Evolutionary conservation across 176 grass and related monocot species (phyloP).

Genomic region (Canna indica): DNA sequence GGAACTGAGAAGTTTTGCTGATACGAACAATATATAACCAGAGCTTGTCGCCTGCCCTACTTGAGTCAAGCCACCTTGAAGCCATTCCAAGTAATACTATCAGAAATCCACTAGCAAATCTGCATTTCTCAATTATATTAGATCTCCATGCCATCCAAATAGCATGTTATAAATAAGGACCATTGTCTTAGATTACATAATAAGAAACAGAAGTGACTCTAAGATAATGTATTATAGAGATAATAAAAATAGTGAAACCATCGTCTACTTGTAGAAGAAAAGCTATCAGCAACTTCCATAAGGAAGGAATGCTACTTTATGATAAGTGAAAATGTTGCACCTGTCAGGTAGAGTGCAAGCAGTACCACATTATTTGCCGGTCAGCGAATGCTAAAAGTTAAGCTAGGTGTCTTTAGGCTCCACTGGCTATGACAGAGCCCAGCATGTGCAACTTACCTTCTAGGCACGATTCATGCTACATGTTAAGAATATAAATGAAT

Average conservation of each 20-base stretch:
- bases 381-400: no score
- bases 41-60: conserved; percentile 36
- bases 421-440: no score
- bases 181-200: not conserved
- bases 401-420: no score
- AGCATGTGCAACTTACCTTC: no score
- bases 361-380: no score
- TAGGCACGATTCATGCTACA: no score
- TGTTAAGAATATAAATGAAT: no score
- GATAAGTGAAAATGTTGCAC: no score
- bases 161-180: not conserved
- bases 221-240: not conserved
- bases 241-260: not conserved
- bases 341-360: no score
- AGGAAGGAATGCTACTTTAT: no score
- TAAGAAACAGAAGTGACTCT: not conserved
- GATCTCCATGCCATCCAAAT: not conserved
- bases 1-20: conserved; percentile 36
- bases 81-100: conserved; percentile 58
- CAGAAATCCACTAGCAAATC: conserved; percentile 63
- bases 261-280: not conserved
- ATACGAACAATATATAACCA: conserved; percentile 54
- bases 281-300: not conserved
- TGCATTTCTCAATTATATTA: conserved; percentile 37
- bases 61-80: conserved; percentile 53